phyloP scores from a whole-genome alignment of 2,329 filamentous ascomycete genomes.

The Fusarium compactum region DNA sequence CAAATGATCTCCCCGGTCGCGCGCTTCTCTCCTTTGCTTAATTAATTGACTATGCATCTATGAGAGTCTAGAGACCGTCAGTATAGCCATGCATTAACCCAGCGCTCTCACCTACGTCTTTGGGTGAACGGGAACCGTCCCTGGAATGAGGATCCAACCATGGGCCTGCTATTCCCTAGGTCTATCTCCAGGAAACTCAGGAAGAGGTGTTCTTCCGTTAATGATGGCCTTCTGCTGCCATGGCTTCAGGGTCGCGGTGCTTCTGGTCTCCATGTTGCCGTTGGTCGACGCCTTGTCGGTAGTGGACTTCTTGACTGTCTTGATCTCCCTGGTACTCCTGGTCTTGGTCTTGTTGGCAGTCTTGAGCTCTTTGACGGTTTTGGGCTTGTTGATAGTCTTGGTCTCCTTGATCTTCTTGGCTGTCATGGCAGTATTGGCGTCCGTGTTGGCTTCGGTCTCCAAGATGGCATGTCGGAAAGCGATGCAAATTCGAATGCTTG shows the following conservation, averaged over 20 bases:
- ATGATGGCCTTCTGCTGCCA: not conserved
- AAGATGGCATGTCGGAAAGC: not conserved
- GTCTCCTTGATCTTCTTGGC: not conserved
- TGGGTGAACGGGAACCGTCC: not conserved
- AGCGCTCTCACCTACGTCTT: not conserved
- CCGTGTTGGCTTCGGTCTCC: not conserved
- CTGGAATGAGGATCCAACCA: not conserved
- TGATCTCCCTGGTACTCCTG: not conserved
- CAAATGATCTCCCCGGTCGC: not conserved
- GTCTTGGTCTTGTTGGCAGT: too few relatives aligned
- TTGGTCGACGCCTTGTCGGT: not conserved
- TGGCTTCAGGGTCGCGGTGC: not conserved
- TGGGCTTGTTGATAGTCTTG: not conserved
- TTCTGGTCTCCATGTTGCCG: not conserved
- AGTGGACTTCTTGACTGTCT: not conserved
- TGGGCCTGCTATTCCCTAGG: not conserved
- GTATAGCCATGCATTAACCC: not conserved
- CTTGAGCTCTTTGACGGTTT: not conserved
- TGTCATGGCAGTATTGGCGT: not conserved
- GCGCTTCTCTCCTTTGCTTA: not conserved
- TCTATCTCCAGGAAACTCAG: not conserved
- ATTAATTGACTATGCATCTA: fast-evolving
- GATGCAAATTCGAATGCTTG: not conserved
- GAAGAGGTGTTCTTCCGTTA: not conserved
- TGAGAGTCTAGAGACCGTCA: not conserved